These are phyloP conservation scores for Rickenella mellea DNA, from an alignment of 768 basidiomycete species.

Conservation along the genomic window DNA sequence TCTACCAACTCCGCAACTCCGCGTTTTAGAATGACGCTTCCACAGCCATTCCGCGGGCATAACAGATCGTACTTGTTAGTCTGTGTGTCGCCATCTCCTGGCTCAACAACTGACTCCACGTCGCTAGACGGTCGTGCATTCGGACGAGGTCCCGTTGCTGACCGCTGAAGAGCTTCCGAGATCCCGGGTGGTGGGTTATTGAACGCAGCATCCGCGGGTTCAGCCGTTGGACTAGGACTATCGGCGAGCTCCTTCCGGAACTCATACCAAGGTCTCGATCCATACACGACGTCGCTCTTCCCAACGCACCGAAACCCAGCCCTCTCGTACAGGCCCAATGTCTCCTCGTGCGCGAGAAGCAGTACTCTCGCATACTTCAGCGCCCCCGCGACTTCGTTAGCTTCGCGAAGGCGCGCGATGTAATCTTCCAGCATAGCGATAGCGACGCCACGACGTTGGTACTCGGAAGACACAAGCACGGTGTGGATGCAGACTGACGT, in stretches of 20 bases:
- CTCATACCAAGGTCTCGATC: conserved; percentile 54
- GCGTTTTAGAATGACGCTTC: conserved; percentile 59
- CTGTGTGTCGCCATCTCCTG: conserved; percentile 6
- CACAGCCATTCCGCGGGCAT: conserved; percentile 60
- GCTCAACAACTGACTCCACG: conserved; percentile 30
- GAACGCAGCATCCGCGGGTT: too few relatives aligned
- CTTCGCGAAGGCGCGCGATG: conserved; percentile 29
- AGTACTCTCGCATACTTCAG: conserved; percentile 39
- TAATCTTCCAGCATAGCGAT: conserved; percentile 49
- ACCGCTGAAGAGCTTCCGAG: conserved; percentile 42
- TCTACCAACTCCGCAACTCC: conserved; percentile 50
- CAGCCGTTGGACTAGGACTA: too few relatives aligned
- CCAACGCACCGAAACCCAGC: conserved; percentile 56
- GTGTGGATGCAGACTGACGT: conserved; percentile 60
- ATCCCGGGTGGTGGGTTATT: conserved; percentile 34
- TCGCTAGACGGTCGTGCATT: conserved; percentile 30
- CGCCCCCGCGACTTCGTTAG: too few relatives aligned
- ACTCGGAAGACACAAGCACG: conserved; percentile 41
- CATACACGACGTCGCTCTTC: conserved; percentile 49
- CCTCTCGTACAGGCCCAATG: conserved; percentile 46
- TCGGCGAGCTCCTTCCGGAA: conserved; percentile 33
- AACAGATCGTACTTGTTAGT: conserved; percentile 59
- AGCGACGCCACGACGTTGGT: conserved; percentile 40
- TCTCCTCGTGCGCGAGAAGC: conserved; percentile 53
- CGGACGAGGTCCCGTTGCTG: conserved; percentile 23